These are phyloP conservation scores for Aspergillus alliaceus DNA, from an alignment of 2,329 filamentous ascomycete genomes.

Conservation along the genomic window DNA sequence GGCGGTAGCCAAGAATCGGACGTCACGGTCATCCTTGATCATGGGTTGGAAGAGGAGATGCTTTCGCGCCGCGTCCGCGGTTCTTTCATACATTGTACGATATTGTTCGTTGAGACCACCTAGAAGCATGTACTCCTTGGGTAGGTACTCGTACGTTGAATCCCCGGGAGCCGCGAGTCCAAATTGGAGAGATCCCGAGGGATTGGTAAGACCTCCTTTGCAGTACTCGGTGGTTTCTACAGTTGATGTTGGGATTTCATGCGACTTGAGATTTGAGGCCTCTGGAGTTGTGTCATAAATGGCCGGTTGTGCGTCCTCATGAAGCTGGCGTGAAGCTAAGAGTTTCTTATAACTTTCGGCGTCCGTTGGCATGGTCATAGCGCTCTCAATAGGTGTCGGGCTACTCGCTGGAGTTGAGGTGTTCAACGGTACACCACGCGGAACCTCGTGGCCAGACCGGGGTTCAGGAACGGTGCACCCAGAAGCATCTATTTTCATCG, in stretches of 20 bases:
- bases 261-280: constrained; percentile 3
- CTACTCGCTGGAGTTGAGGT: background rate
- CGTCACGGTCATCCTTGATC: constrained; percentile 40
- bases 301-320: constrained; percentile 29
- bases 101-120: constrained; percentile 46
- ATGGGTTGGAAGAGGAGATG: constrained; percentile 48
- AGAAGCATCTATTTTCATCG: constrained; percentile 72
- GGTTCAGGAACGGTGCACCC: constrained; percentile 62
- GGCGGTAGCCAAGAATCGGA: constrained; percentile 43
- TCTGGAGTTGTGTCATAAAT: constrained; percentile 15
- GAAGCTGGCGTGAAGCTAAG: constrained; percentile 23
- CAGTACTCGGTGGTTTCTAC: constrained; percentile 29
- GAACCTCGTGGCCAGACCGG: constrained; percentile 11
- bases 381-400: constrained; percentile 6
- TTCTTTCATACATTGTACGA: constrained; percentile 43
- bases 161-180: constrained; percentile 47
- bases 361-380: constrained; percentile 20
- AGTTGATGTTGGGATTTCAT: constrained; percentile 9
- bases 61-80: constrained; percentile 40
- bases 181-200: constrained; percentile 38
- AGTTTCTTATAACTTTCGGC: constrained; percentile 26
- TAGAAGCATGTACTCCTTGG: constrained; percentile 49
- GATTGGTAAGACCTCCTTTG: constrained; percentile 39
- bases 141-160: constrained; percentile 53
- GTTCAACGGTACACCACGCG: background rate